Evolutionary conservation across 176 grass and related monocot species (phyloP).

Genomic region (Juncus effusus): DNA sequence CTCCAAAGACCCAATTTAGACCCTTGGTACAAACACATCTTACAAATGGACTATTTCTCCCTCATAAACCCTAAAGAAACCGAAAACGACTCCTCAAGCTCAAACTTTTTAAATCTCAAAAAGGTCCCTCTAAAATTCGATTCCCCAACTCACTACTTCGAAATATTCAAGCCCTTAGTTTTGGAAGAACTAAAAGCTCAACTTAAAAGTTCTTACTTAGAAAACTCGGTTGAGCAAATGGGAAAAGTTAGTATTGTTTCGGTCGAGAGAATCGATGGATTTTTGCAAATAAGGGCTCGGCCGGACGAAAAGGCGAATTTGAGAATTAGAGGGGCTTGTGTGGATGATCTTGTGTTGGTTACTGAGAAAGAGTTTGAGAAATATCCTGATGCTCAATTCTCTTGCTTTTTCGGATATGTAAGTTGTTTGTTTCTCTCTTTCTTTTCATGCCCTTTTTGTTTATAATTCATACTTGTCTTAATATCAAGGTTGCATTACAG

Average conservation of each 20-base stretch:
- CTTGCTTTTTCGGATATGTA: slow-evolving; percentile 90
- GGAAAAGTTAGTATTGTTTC: slow-evolving; percentile 64
- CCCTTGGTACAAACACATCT: slow-evolving; percentile 76
- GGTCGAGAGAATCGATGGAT: slow-evolving; percentile 96
- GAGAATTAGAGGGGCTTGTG: slow-evolving; percentile 47
- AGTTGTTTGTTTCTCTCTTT: slow-evolving; percentile 25
- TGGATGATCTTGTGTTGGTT: slow-evolving; percentile 85
- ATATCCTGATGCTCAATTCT: slow-evolving; percentile 54
- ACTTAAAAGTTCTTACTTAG: slow-evolving; percentile 64
- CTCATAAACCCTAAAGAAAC: slow-evolving; percentile 32
- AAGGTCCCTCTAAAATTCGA: slow-evolving; percentile 75
- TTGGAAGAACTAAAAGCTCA: slow-evolving; percentile 96
- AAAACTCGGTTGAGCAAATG: slow-evolving; percentile 73
- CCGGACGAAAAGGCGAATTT: slow-evolving; percentile 50
- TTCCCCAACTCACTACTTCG: slow-evolving; percentile 72
- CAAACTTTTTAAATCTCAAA: slow-evolving; percentile 37
- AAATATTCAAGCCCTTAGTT: slow-evolving; percentile 94
- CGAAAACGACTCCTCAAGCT: too few relatives aligned
- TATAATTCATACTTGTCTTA: too few relatives aligned
- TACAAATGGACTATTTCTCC: slow-evolving; percentile 85
- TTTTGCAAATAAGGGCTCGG: slow-evolving; percentile 72
- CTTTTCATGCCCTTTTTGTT: neutral
- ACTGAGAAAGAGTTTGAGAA: slow-evolving; percentile 70
- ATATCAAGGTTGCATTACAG: too few relatives aligned
- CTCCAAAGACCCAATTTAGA: slow-evolving; percentile 66